A percentile compares a stretch with the other conserved stretches of the same genome.
Evolutionary conservation across 768 basidiomycete species (phyloP).

Genomic region (Mycena floridula): DNA sequence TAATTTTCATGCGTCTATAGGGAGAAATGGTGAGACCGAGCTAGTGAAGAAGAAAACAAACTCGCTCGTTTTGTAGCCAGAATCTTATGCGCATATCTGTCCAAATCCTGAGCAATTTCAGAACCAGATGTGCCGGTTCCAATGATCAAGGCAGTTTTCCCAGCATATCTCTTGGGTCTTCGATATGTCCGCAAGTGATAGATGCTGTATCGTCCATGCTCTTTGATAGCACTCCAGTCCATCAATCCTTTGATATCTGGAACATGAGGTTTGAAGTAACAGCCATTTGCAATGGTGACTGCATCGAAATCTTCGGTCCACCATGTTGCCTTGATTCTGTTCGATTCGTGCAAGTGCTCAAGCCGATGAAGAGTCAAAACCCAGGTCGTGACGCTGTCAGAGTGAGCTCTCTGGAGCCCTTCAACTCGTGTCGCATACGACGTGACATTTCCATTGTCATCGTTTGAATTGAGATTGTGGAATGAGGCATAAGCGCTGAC

Average conservation of each 20-base stretch:
- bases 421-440: too few species aligned
- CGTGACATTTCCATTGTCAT: too few species aligned
- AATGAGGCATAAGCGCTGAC: slow-evolving; percentile 23
- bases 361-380: slow-evolving; percentile 11
- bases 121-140: too few species aligned
- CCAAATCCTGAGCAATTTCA: slow-evolving; percentile 6
- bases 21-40: background rate
- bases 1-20: slow-evolving; percentile 11
- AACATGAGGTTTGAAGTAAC: slow-evolving; percentile 24
- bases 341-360: too few species aligned
- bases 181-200: slow-evolving; percentile 28
- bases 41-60: slow-evolving; percentile 2
- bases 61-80: too few species aligned
- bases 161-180: too few species aligned
- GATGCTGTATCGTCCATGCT: slow-evolving; percentile 11
- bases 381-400: too few species aligned
- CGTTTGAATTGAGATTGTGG: slow-evolving; percentile 24
- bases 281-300: slow-evolving; percentile 24
- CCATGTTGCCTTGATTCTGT: too few species aligned
- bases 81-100: slow-evolving; percentile 10
- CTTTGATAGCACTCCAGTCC: slow-evolving; percentile 19
- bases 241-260: too few species aligned
- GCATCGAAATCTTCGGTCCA: too few species aligned
- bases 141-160: slow-evolving; percentile 14
- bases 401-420: too few species aligned